These are phyloP conservation scores for Fraxinus albicans DNA, from an alignment of 305 asterid species.

Conservation along the genomic window DNA sequence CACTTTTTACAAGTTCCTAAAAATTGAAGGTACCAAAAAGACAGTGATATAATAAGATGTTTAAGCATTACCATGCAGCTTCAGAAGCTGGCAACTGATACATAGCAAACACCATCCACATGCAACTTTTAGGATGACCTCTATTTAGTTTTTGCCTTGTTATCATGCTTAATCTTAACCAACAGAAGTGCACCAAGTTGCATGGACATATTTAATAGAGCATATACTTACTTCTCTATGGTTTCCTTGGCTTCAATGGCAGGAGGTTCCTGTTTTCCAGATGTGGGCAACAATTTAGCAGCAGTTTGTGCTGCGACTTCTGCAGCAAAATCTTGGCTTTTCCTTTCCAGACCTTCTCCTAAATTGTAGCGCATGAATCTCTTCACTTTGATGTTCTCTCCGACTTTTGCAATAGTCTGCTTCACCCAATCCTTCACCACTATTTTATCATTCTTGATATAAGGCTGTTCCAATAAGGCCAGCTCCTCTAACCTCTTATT, in stretches of 20 bases:
- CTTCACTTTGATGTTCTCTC: conserved; percentile 88
- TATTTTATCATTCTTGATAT: conserved; percentile 84
- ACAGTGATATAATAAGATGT: not conserved
- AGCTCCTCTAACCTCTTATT: conserved; percentile 83
- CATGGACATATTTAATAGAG: not conserved
- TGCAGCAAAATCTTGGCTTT: conserved; percentile 89
- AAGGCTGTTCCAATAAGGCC: conserved; percentile 88
- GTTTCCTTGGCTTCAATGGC: conserved; percentile 53
- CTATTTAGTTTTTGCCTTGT: not conserved
- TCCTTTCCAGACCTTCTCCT: conserved; percentile 97
- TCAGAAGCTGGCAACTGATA: not conserved
- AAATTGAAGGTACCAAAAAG: not conserved
- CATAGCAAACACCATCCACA: not conserved
- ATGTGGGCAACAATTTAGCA: conserved; percentile 48
- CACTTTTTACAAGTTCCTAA: not conserved
- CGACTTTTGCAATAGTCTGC: conserved; percentile 83
- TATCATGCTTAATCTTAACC: conserved; percentile 6
- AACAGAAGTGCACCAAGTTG: not conserved
- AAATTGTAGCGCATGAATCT: conserved; percentile 81
- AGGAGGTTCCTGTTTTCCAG: conserved; percentile 54
- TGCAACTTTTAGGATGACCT: conserved; percentile 1
- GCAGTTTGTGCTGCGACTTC: conserved; percentile 98
- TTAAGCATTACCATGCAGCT: not conserved
- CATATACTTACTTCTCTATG: conserved; percentile 59
- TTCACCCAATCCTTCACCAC: conserved; percentile 89